Evolutionary conservation across 192 early-diverging fungal genomes (phyloP), one percentile per base, ranked within the genome.

Genomic region (Irineochytrium annulatum): DNA sequence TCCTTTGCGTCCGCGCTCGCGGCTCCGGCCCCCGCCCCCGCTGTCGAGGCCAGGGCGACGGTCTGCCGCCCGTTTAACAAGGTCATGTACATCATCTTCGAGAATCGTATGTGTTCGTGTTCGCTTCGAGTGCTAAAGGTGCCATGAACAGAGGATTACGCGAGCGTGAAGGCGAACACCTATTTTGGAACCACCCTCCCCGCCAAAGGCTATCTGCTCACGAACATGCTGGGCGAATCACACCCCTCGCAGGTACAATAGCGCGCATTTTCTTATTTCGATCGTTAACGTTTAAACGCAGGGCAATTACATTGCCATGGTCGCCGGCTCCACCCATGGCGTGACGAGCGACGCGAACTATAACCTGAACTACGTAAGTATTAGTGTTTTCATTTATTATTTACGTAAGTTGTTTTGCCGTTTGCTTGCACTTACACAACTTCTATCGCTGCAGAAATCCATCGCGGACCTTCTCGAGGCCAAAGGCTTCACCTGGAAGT

Each of bases 261-360:
- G n/a, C n/a, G n/a, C n/a, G n/a, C n/a, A n/a, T n/a, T n/a, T n/a
- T n/a, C n/a, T n/a, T n/a, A n/a, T n/a, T n/a, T n/a, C n/a, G n/a
- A n/a, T n/a, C n/a, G n/a, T n/a, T n/a, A n/a, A n/a, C n/a, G 37
- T 41, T 41, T n/a, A 41, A 13, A 41, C 11, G 6, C 70, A 85
- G 65, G 79, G 78, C 57, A 85, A 85, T 51, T 85, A 85, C 45
- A 52, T 85, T 49, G 80, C 80, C 33, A 62, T 75, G n/a, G 70
- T 69, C 51, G 66, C 59, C 39, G 78, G 76, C 17, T 59, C 58
- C 56, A 65, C 67, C 53, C 72, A 65, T 43, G 70, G 74, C 28
- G 44, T 74, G 43, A 43, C 41, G 26, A 60, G 75, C 33, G 74
- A 77, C 52, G 51, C 33, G 14, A 57, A 55, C 31, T 62, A 70